phyloP scores from a whole-genome alignment of 202 grass and related monocot species.

The Panicum virgatum region DNA sequence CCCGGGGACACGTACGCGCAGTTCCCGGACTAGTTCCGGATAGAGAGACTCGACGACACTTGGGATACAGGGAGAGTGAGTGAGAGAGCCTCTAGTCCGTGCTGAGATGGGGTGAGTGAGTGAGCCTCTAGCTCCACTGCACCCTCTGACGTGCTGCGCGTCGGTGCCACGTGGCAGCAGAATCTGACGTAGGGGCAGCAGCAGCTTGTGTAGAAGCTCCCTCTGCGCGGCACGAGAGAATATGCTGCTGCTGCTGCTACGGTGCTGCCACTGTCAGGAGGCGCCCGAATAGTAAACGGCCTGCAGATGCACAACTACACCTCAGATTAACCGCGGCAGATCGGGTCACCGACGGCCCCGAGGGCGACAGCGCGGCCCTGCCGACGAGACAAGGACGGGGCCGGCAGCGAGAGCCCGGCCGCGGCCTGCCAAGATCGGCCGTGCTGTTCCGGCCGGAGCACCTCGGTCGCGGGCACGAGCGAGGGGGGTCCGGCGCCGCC shows the following conservation, averaged over 20 bases:
- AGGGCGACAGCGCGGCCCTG: neutral
- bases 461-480: too few species aligned
- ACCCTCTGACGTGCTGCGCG: neutral
- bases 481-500: neutral
- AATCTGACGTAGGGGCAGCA: neutral
- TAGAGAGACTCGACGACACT: neutral
- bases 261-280: neutral
- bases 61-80: neutral
- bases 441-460: neutral
- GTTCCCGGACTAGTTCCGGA: neutral
- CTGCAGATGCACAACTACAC: neutral
- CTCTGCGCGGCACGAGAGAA: neutral
- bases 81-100: neutral
- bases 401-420: neutral
- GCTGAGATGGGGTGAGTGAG: neutral
- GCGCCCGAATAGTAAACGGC: neutral
- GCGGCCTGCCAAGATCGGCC: neutral
- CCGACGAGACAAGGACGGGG: neutral
- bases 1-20: neutral
- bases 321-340: neutral
- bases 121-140: neutral
- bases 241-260: neutral
- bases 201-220: too few species aligned
- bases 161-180: neutral
- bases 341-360: conserved; percentile 15